Percentiles rank a stretch among this genome's conserved stretches.
Evolutionary conservation across 2,329 filamentous ascomycete genomes (phyloP).

Genomic region (Dendrostoma leiphaemia): DNA sequence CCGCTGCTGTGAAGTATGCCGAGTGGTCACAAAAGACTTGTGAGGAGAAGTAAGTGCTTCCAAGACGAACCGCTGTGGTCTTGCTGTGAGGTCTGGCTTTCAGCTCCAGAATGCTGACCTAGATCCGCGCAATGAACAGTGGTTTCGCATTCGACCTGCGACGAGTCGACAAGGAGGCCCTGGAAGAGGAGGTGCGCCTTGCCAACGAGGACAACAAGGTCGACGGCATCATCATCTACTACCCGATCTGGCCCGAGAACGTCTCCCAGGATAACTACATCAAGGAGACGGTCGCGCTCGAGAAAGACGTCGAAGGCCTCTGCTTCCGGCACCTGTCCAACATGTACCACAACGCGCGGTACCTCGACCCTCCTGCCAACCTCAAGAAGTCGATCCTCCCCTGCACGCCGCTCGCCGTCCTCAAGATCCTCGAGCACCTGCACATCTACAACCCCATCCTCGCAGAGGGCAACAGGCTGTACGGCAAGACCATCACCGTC

Average conservation of each 20-base stretch:
- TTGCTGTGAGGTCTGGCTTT: background rate
- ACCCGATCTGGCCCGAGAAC: slow-evolving; percentile 84
- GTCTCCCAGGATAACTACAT: slow-evolving; percentile 89
- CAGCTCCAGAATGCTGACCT: slow-evolving; percentile 8
- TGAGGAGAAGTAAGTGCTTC: slow-evolving; percentile 81
- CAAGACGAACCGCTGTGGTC: no score
- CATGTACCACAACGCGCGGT: slow-evolving; percentile 99
- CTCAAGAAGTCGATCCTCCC: slow-evolving; percentile 88
- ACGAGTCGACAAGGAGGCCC: slow-evolving; percentile 77
- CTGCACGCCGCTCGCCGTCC: slow-evolving; percentile 91
- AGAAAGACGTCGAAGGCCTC: slow-evolving; percentile 94
- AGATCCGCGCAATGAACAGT: slow-evolving; percentile 43
- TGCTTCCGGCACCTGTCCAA: slow-evolving; percentile 95
- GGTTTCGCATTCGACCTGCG: slow-evolving; percentile 88
- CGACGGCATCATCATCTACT: slow-evolving; percentile 96
- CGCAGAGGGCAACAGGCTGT: slow-evolving; percentile 87
- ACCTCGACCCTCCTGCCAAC: slow-evolving; percentile 76
- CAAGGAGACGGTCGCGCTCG: slow-evolving; percentile 85
- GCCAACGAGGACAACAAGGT: slow-evolving; percentile 78
- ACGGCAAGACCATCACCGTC: slow-evolving; percentile 91
- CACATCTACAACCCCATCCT: slow-evolving; percentile 96
- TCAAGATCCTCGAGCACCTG: slow-evolving; percentile 95
- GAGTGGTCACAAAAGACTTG: slow-evolving; percentile 98
- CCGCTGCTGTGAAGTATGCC: slow-evolving; percentile 88
- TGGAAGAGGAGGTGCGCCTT: slow-evolving; percentile 83